Base-by-base conservation (phyloP, 768 basidiomycete genomes). In the Rubroboletus pulcherrimus region DNA sequence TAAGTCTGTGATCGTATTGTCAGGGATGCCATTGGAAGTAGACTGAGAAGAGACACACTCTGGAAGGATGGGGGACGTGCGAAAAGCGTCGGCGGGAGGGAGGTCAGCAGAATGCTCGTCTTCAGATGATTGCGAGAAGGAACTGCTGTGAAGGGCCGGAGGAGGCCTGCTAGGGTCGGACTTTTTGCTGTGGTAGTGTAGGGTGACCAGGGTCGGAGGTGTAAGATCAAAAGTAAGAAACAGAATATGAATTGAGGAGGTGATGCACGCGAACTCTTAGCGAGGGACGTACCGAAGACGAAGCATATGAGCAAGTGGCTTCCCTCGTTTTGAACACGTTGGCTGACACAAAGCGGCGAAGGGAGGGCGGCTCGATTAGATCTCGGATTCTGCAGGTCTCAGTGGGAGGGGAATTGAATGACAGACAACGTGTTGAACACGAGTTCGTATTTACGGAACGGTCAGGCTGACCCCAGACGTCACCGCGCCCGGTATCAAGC, bases 41-140 rank as follows among this genome's bases (percentile, higher is more conserved):
- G 57, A 56, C 4, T 47, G 56, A 49, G 62, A 21, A 53, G 48
- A 58, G 40, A 77, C 88, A 75, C 73, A 93, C 91, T 87, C 89
- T 69, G 89, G 89, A 47, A 93, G 74, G 64, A 93, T 91, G 67
- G 87, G 80, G 56, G 90, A 91, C 31, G 91, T 91, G 65, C 91
- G 87, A 75, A 93, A 93, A 72, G 91, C 84, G 75, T 81, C 83
- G 42, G 78, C 74, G 9, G 86, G 80, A 51, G 88, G 86, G 17
- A 93, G 77, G 60, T 80, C 77, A 47, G 81, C 82, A 3, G 84
- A 74, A 46, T 68, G 60, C 43, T 75, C 75, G 56, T 72, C 73
- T 41, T 75, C 69, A 59, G 70, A 62, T 49, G 70, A 62, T 14
- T 68, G 71, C 39, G 69, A 56, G 62, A 68, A 63, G 62, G 63